These are phyloP conservation scores for Coniochaeta hoffmannii DNA, from an alignment of 2,329 filamentous ascomycete species.

Conservation along the genomic window DNA sequence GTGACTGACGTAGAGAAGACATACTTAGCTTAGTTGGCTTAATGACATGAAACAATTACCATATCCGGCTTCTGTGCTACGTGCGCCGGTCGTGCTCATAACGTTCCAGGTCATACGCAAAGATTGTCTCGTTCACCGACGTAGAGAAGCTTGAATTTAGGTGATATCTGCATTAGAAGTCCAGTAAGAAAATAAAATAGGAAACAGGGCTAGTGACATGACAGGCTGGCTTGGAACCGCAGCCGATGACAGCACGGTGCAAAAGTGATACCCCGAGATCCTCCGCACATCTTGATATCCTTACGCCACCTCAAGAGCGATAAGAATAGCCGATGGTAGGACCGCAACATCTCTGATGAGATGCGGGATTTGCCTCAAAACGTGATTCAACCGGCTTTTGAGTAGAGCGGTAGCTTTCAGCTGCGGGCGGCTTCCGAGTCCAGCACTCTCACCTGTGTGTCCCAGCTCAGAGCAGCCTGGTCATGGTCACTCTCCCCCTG, in stretches of 20 bases:
- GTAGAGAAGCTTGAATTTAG: conserved; percentile 30
- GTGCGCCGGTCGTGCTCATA: too few species aligned
- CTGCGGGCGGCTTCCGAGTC: too few species aligned
- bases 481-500: too few species aligned
- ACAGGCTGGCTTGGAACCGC: conserved; percentile 14
- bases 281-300: not conserved
- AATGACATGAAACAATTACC: too few species aligned
- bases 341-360: not conserved
- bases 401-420: too few species aligned
- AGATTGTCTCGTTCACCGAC: not conserved
- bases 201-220: conserved; percentile 22
- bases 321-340: not conserved
- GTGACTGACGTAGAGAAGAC: too few species aligned
- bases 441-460: too few species aligned
- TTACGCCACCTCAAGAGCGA: not conserved
- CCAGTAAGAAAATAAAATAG: conserved; percentile 47
- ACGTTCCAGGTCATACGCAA: too few species aligned
- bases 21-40: too few species aligned
- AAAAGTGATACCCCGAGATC: conserved; percentile 13
- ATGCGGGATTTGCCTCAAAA: not conserved
- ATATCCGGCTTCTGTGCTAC: too few species aligned
- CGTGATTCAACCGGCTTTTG: too few species aligned
- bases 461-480: too few species aligned
- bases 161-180: conserved; percentile 59
- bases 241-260: conserved; percentile 11